Evolutionary conservation across 768 basidiomycete genomes (phyloP), one percentile per base, ranked within the genome.

Genomic region (Sarcodon sp.): DNA sequence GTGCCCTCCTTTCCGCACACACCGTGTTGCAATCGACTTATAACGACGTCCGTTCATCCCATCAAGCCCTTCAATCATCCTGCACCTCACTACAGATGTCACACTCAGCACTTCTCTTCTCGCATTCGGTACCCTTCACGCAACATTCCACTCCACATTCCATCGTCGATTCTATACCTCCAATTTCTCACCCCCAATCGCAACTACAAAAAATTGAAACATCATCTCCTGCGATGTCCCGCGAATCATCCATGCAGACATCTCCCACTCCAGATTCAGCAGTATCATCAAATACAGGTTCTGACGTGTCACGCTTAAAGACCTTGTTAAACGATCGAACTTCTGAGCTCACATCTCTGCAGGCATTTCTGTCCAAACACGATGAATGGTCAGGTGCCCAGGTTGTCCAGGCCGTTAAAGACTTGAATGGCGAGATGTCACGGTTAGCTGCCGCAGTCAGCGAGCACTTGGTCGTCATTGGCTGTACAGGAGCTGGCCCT

Each of bases 371-470:
- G 4, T 59, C 55, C 45, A 64, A 65, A 52, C 64, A 63, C 15
- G 64, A 65, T 54, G 61, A 64, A 35, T 58, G 57, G 54, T 61
- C 61, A 27, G 21, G 21, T 27, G 21, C 21, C 21, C 21, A 27
- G 21, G 21, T 27, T 4, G 21, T 27, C 21, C 21, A 27, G 21
- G 21, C 21, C 21, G 21, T 64, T 10, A 59, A 58, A 21, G 64
- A 65, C 47, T 57, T 65, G 34, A 65, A 65, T 49, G 51, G 55
- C n/a, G 63, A 64, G 56, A 61, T 65, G 52, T 51, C 63, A 44
- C 63, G 64, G 51, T 59, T 65, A 41, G 54, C 64, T 11, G 63
- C 64, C 15, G 59, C 59, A 11, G 56, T 62, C 31, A 58, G 55
- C 39, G 63, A 63, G 27, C 60, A 63, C 11, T 41, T 41, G 16